Base-by-base conservation (phyloP, 345 rosid species). In the Arabis alpina region DNA sequence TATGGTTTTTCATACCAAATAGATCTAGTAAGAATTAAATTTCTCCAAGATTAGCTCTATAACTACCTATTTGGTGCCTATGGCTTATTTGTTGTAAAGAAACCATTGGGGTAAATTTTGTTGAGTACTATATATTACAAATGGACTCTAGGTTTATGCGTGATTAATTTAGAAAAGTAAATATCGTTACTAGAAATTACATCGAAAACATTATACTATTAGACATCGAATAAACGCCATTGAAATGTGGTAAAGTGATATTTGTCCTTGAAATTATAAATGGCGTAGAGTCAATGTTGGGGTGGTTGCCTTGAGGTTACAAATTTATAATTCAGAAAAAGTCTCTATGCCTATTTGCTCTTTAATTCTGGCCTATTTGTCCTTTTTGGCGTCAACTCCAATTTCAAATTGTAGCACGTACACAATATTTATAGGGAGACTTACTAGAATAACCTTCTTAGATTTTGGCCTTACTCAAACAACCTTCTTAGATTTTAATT, bases 241-340 rank as follows among this genome's bases (percentile, higher is more conserved):
- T 16, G 60, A 24, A 62, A 39, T 62, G 59, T 61, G 65, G 47
- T 68, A 75, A 54, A 68, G 69, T 68, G 51, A 54, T 36, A 47
- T 30, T 13, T 67, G 43, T 44, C 37, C 68, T 74, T 59, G 77
- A 58, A 66, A 58, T 23, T 19, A 36, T 42, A 60, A 44, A 60
- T 16, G 61, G 27, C 43, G 50, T 16, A 66, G 73, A 54, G 69
- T 68, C 69, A 74, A 54, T 67, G 64, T 54, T 44, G 51, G 73
- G 74, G 50, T 68, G 63, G 59, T 61, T 61, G 54, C 69, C 73
- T 75, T 61, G 78, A 74, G 78, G 57, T 60, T 60, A 60, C 49
- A 53, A 45, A 25, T 53, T 67, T 66, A 66, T 30, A 58, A 42
- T 51, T 51, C 56, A 56, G 3, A 15, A 61, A 47, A 66, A 58